Evolutionary conservation across 306 rosid species (phyloP), one percentile per base, ranked within the genome.

Genomic region (Urtica urens): DNA sequence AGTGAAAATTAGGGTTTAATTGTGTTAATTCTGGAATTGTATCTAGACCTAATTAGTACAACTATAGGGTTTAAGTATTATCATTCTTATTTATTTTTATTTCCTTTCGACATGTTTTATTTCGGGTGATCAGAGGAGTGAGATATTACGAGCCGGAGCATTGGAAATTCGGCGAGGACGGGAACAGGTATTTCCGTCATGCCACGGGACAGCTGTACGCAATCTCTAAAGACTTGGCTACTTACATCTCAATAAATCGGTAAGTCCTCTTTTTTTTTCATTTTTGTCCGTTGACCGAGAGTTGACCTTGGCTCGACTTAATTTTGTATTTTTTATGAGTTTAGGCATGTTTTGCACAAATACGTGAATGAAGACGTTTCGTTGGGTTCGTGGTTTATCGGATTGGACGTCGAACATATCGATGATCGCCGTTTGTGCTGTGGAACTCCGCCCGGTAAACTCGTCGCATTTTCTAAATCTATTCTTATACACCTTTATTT

Each of bases 131-230:
- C 60, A 76, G 82, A 56, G 82, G 82, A 57, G 78, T 76, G 28
- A 60, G 82, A 52, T 76, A 76, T 52, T 75, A 72, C 30, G 82
- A 76, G 53, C 82, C 82, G 1, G 82, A 76, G 57, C 56, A 76
- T 44, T 76, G 82, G 82, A 76, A 72, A 62, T 76, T 76, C 8
- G 82, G 82, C 2, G 82, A 68, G 56, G 78, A 67, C 17, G 82
- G 82, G 39, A 76, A 76, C 78, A 72, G 65, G 62, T 76, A 76
- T 41, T 76, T 76, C 51, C 82, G 82, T 25, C 82, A 76, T 29
- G 82, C 82, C 66, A 76, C 82, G 0, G 82, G 82, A 15, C 82
- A 76, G 60, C 70, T 76, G 14, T 76, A 76, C 40, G 82, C 82
- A 31, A 57, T 76, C 48, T 76, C 82, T 26, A 72, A 58, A 55